A percentile compares a stretch with the other conserved stretches of the same genome.
These are phyloP conservation scores for Cryphonectria radicalis DNA, from an alignment of 2,329 filamentous ascomycete species.

Conservation along the genomic window DNA sequence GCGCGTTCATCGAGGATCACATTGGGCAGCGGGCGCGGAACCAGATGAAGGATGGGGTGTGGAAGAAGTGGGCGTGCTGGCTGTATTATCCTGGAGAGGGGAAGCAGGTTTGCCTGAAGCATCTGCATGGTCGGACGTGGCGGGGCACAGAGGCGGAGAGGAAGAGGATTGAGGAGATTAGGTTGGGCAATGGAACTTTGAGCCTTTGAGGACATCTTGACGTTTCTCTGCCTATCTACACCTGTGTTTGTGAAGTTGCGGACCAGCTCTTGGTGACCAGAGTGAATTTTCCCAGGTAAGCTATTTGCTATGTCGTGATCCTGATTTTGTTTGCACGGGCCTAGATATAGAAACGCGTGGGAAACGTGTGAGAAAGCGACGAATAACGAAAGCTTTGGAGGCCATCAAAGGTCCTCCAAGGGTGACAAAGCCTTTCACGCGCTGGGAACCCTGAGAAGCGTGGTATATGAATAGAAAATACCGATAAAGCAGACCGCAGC, in stretches of 20 bases:
- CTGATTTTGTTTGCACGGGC: no score
- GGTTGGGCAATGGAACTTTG: slow-evolving; percentile 8
- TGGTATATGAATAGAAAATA: neutral
- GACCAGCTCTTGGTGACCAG: no score
- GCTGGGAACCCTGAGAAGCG: neutral
- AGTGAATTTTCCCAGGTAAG: no score
- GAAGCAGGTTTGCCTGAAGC: slow-evolving; percentile 49
- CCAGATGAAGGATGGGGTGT: slow-evolving; percentile 60
- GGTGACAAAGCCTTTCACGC: neutral
- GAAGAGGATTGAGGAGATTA: slow-evolving; percentile 19
- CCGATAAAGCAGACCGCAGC: no score
- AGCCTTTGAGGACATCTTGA: neutral
- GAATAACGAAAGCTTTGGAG: neutral
- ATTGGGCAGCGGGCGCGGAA: slow-evolving; percentile 58
- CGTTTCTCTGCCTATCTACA: neutral
- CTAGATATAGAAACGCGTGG: no score
- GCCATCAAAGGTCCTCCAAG: no score
- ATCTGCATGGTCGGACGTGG: slow-evolving; percentile 57
- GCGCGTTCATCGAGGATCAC: slow-evolving; percentile 61
- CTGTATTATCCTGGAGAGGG: slow-evolving; percentile 57
- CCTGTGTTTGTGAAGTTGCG: neutral
- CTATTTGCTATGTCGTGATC: no score
- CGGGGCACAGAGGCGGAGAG: slow-evolving; percentile 43
- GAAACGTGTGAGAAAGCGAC: no score
- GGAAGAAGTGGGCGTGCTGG: slow-evolving; percentile 60